Percentiles rank a stretch among this genome's conserved stretches.
phyloP scores from a whole-genome alignment of 148 eudicot species.

The Dysphania ambrosioides region DNA sequence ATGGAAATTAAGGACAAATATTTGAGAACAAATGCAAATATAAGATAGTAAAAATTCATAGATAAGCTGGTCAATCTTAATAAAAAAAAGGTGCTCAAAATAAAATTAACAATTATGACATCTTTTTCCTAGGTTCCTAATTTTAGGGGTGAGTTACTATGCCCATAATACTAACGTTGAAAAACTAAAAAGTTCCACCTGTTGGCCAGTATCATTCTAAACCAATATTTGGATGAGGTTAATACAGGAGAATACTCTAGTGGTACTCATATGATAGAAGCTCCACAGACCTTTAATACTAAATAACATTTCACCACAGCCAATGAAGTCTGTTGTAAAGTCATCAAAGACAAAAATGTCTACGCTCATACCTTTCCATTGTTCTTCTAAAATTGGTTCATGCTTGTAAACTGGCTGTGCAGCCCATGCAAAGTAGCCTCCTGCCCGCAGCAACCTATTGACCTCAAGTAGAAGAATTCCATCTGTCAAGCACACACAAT shows the following conservation, averaged over 20 bases:
- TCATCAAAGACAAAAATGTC: conserved; percentile 8
- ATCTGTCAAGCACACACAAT: conserved; percentile 45
- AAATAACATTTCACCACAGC: not conserved
- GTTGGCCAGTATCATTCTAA: not conserved
- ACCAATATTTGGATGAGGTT: not conserved
- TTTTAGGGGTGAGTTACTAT: not conserved
- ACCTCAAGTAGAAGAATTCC: conserved; percentile 94
- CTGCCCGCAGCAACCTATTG: conserved; percentile 87
- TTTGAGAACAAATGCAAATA: conserved; percentile 2
- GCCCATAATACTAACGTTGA: not conserved
- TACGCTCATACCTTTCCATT: conserved; percentile 73
- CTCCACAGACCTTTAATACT: not conserved
- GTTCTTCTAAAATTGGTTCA: conserved; percentile 74
- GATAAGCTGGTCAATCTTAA: not conserved
- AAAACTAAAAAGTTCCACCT: not conserved
- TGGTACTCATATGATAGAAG: not conserved
- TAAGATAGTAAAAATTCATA: not conserved
- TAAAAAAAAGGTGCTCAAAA: not conserved
- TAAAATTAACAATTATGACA: not conserved
- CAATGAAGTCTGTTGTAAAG: not conserved
- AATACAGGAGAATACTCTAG: too few species aligned
- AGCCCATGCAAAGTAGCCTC: conserved; percentile 98
- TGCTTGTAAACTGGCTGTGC: conserved; percentile 99
- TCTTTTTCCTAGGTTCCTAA: not conserved
- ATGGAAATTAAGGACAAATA: not conserved